Evolutionary conservation across 768 basidiomycete species (phyloP).

Genomic region (Brasilioporus rufonigricans): DNA sequence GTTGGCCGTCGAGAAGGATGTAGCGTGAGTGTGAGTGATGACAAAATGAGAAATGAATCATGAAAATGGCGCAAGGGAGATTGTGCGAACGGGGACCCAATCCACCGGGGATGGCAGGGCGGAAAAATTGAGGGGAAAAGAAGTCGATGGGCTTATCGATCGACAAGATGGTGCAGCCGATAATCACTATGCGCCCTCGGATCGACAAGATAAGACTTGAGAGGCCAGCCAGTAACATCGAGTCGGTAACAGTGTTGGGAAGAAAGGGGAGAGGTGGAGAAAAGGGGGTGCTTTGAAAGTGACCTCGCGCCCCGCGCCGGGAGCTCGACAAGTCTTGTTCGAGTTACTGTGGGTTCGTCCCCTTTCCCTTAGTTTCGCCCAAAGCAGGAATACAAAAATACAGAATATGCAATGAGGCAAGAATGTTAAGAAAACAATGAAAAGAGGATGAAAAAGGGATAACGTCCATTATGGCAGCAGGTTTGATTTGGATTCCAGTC

Average conservation of each 20-base stretch:
- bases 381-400: slow-evolving; percentile 33
- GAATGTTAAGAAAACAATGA: slow-evolving; percentile 30
- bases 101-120: slow-evolving; percentile 27
- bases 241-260: slow-evolving; percentile 34
- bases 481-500: slow-evolving; percentile 18
- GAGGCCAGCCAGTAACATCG: slow-evolving; percentile 38
- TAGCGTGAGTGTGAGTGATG: slow-evolving; percentile 20
- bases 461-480: slow-evolving; percentile 26
- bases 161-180: slow-evolving; percentile 40
- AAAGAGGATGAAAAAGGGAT: slow-evolving; percentile 35
- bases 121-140: slow-evolving; percentile 27
- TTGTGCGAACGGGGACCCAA: slow-evolving; percentile 25
- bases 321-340: slow-evolving; percentile 26
- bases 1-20: slow-evolving; percentile 24
- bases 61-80: slow-evolving; percentile 22
- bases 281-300: slow-evolving; percentile 20
- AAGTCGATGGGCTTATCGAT: slow-evolving; percentile 40
- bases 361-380: slow-evolving; percentile 27
- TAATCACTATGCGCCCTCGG: slow-evolving; percentile 33
- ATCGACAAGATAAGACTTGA: slow-evolving; percentile 29
- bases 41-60: slow-evolving; percentile 15
- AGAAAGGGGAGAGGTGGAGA: background rate
- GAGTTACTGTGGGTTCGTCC: slow-evolving; percentile 13
- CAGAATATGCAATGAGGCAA: slow-evolving; percentile 31
- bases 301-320: slow-evolving; percentile 28